Conservation (phyloP, 192 early-diverging fungal genomes). For the Kickxella alabastrina region DNA sequence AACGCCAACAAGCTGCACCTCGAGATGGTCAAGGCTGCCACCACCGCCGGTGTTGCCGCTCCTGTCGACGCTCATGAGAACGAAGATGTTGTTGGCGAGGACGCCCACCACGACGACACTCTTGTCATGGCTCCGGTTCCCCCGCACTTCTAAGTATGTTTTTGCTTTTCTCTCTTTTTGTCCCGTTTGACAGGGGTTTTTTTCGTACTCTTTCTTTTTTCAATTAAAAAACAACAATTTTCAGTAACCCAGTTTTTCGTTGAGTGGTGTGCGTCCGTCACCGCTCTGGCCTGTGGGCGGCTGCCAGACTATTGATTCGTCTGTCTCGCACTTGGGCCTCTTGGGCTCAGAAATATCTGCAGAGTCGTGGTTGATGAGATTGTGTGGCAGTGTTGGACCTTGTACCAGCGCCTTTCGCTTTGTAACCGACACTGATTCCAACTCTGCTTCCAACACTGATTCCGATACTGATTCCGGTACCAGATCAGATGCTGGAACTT, state of each 20-base stretch:
- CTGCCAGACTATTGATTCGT: slow-evolving; percentile 23
- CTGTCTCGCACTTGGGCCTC: no score
- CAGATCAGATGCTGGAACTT: no score
- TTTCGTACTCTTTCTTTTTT: neutral
- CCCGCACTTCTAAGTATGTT: slow-evolving; percentile 2
- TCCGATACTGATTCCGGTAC: no score
- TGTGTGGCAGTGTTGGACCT: no score
- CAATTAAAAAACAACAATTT: neutral
- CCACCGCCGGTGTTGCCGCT: slow-evolving; percentile 9
- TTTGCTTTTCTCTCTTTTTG: no score
- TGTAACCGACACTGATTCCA: no score
- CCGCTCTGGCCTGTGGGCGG: slow-evolving; percentile 38
- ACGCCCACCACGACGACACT: slow-evolving; percentile 4
- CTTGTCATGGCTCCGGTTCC: neutral
- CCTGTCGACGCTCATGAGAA: slow-evolving; percentile 16
- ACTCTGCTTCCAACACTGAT: no score
- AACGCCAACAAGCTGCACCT: slow-evolving; percentile 25
- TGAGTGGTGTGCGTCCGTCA: slow-evolving; percentile 42
- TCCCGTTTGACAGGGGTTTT: neutral
- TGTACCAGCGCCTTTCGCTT: no score
- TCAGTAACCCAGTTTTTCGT: slow-evolving; percentile 46
- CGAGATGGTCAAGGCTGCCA: slow-evolving; percentile 37
- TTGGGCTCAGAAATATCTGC: no score
- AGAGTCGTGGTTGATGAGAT: no score
- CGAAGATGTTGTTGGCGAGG: slow-evolving; percentile 39